Conservation (phyloP, 352 stramenopile species). For the Elongisporangium senticosum region DNA sequence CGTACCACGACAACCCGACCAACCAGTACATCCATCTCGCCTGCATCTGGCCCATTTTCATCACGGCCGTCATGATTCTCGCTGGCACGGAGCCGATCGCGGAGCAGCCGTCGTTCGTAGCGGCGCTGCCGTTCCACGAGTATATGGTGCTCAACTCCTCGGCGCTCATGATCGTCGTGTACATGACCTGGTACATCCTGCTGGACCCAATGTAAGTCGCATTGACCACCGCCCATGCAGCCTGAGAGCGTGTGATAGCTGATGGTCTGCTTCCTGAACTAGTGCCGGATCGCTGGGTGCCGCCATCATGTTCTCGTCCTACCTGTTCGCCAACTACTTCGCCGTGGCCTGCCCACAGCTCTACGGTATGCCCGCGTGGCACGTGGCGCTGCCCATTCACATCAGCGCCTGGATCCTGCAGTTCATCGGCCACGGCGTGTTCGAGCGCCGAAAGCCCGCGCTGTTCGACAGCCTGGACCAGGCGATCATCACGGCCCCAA, state of each 20-base stretch:
- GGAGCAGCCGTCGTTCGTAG: slow-evolving; percentile 16
- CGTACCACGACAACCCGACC: slow-evolving; percentile 76
- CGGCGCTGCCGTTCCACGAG: slow-evolving; percentile 23
- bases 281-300: slow-evolving; percentile 51
- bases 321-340: slow-evolving; percentile 59
- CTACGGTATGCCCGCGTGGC: slow-evolving; percentile 38
- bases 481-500: slow-evolving; percentile 66
- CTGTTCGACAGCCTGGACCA: slow-evolving; percentile 85
- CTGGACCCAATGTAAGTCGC: slow-evolving; percentile 42
- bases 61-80: slow-evolving; percentile 64
- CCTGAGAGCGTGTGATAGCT: not conserved
- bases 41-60: slow-evolving; percentile 85
- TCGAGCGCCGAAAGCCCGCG: slow-evolving; percentile 77
- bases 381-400: slow-evolving; percentile 53
- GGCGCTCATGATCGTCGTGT: slow-evolving; percentile 41
- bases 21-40: slow-evolving; percentile 81
- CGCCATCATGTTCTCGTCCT: slow-evolving; percentile 38
- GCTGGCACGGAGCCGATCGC: slow-evolving; percentile 31
- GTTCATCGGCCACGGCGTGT: slow-evolving; percentile 85
- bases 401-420: slow-evolving; percentile 66
- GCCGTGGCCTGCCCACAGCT: slow-evolving; percentile 22
- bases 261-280: not conserved
- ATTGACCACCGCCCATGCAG: not conserved
- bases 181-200: slow-evolving; percentile 79
- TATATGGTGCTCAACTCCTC: slow-evolving; percentile 67